phyloP scores from a whole-genome alignment of 169 alveolate species.

The Plasmodium sp. region DNA sequence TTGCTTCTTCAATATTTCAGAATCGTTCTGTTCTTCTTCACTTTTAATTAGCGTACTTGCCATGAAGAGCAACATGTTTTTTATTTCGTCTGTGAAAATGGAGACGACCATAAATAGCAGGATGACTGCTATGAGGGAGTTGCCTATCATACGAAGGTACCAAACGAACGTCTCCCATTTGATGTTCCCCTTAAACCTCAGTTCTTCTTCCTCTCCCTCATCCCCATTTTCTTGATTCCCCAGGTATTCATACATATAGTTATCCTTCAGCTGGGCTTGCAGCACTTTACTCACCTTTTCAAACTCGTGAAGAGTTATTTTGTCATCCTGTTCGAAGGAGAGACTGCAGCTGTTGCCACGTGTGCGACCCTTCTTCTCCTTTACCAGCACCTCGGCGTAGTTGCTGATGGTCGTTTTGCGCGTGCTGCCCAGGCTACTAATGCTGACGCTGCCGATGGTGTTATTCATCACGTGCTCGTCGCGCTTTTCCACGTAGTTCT shows the following conservation, averaged over 20 bases:
- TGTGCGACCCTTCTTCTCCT: not conserved
- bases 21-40: not conserved
- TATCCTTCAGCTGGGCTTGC: conserved; percentile 1
- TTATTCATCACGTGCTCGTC: not conserved
- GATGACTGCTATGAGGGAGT: not conserved
- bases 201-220: conserved; percentile 8
- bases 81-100: conserved; percentile 50
- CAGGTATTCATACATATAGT: not conserved
- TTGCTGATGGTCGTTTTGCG: not conserved
- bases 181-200: conserved; percentile 21
- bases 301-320: conserved; percentile 17
- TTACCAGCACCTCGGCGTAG: conserved; percentile 6
- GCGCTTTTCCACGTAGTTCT: conserved; percentile 4
- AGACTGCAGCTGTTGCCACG: not conserved
- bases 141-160: conserved; percentile 49
- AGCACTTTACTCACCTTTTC: not conserved
- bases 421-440: not conserved
- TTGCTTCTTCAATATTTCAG: not conserved
- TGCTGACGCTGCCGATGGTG: not conserved
- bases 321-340: not conserved
- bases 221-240: not conserved
- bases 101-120: conserved; percentile 31
- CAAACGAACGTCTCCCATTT: conserved; percentile 50
- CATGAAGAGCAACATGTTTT: conserved; percentile 30
- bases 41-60: conserved; percentile 14